These are phyloP conservation scores for Fusarium sp. DNA, from an alignment of 2,329 filamentous ascomycete genomes.

Conservation along the genomic window DNA sequence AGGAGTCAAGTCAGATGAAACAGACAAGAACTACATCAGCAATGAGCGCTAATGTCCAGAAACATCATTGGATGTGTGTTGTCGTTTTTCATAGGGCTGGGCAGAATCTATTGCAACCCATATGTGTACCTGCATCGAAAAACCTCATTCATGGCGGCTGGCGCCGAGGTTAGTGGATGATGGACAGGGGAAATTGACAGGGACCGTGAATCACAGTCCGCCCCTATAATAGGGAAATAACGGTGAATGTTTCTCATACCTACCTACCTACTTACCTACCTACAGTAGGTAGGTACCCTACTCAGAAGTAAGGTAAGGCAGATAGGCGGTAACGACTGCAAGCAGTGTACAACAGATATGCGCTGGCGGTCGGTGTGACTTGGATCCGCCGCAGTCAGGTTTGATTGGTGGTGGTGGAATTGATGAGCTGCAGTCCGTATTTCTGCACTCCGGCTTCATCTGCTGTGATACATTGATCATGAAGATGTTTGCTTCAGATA, in stretches of 20 bases:
- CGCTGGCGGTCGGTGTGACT: slow-evolving; percentile 25
- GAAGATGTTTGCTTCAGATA: slow-evolving; percentile 7
- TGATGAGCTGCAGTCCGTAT: neutral
- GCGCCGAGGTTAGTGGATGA: slow-evolving; percentile 10
- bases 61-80: neutral
- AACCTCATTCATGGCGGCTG: slow-evolving; percentile 8
- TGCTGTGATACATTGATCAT: slow-evolving; percentile 1
- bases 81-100: neutral
- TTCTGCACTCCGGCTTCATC: neutral
- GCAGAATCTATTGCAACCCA: neutral
- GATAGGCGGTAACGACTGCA: neutral
- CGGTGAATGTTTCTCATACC: neutral
- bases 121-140: slow-evolving; percentile 26
- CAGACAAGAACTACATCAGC: neutral
- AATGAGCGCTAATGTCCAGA: neutral
- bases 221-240: neutral
- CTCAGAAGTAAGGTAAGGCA: neutral
- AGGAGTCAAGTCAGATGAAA: slow-evolving; percentile 12
- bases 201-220: neutral
- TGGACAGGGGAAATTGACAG: slow-evolving; percentile 9
- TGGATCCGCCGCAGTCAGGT: neutral
- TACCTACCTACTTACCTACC: too few species aligned
- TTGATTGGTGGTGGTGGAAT: neutral
- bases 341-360: slow-evolving; percentile 23
- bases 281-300: too few species aligned